Evolutionary conservation across 352 stramenopile genomes (phyloP).

Genomic region (Pythium scleroteichum): DNA sequence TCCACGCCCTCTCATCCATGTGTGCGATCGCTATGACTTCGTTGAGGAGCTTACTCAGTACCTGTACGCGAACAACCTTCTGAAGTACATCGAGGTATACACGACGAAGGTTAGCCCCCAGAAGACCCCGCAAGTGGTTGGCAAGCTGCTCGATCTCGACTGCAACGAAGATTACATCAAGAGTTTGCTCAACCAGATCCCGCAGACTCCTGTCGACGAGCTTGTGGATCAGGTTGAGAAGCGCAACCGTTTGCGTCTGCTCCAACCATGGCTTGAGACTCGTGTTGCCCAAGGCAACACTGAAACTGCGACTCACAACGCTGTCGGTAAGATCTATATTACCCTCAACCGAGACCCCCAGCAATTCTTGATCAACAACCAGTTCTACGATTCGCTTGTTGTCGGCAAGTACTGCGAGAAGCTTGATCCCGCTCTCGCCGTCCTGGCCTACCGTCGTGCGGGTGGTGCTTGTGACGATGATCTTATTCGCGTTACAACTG

Average conservation of each 20-base stretch:
- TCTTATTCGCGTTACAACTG: constrained; percentile 98
- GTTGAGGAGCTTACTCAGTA: constrained; percentile 99
- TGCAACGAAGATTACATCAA: constrained; percentile 99
- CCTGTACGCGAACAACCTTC: constrained; percentile 99
- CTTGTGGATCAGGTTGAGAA: constrained; percentile 99
- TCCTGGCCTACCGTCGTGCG: constrained; percentile 99
- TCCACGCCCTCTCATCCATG: constrained; percentile 98
- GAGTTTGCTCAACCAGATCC: constrained; percentile 98
- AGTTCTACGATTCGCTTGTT: constrained; percentile 99
- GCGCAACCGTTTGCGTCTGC: constrained; percentile 97
- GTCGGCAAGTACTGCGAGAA: constrained; percentile 99
- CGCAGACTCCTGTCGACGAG: constrained; percentile 95
- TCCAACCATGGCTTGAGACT: constrained; percentile 99
- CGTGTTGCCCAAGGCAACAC: constrained; percentile 98
- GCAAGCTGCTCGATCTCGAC: constrained; percentile 98
- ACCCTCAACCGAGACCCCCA: constrained; percentile 99
- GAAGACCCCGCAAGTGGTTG: constrained; percentile 98
- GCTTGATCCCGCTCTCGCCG: constrained; percentile 99
- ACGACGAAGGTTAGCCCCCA: constrained; percentile 96
- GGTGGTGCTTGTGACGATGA: constrained; percentile 98
- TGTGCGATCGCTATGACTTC: constrained; percentile 99
- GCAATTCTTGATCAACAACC: constrained; percentile 99
- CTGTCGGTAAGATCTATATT: constrained; percentile 99
- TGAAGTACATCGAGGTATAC: constrained; percentile 99
- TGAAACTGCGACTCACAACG: constrained; percentile 99